A percentile compares a stretch with the other conserved stretches of the same genome.
Evolutionary conservation across 2,329 filamentous ascomycete genomes (phyloP).

Genomic region (Tolypocladium pustulatum): DNA sequence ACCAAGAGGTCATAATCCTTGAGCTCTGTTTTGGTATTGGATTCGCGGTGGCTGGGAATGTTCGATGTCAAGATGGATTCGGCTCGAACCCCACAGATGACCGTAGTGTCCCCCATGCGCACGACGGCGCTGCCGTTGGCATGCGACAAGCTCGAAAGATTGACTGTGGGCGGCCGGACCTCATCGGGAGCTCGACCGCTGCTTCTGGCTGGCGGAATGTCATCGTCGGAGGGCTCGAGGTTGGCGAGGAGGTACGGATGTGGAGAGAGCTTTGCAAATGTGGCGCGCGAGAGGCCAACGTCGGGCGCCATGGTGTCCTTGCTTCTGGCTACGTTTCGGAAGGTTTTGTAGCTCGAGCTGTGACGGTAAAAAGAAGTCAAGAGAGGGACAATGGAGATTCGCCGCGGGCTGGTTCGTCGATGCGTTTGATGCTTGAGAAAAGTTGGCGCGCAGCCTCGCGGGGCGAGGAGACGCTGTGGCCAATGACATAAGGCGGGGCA

Average conservation of each 20-base stretch:
- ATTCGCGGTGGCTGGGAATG: slow-evolving; percentile 55
- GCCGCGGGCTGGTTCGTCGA: not conserved
- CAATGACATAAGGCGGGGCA: not conserved
- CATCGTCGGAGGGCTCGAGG: slow-evolving; percentile 51
- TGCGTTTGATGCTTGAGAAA: not conserved
- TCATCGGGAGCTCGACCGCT: slow-evolving; percentile 68
- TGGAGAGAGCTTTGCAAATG: slow-evolving; percentile 84
- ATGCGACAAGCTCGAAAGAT: slow-evolving; percentile 77
- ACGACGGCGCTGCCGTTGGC: slow-evolving; percentile 85
- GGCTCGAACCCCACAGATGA: slow-evolving; percentile 85
- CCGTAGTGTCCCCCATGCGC: slow-evolving; percentile 78
- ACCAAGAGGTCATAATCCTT: slow-evolving; percentile 66
- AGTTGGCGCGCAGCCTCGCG: not conserved
- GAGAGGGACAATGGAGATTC: not conserved
- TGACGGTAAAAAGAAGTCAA: not conserved
- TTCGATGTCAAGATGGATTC: slow-evolving; percentile 71
- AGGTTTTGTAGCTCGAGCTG: not conserved
- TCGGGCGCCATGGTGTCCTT: slow-evolving; percentile 17
- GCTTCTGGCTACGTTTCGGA: not conserved
- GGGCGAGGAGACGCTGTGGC: not conserved
- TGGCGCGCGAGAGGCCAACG: slow-evolving; percentile 44
- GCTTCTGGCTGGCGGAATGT: slow-evolving; percentile 51
- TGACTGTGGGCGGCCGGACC: slow-evolving; percentile 63
- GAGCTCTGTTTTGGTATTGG: slow-evolving; percentile 34
- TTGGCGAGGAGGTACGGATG: slow-evolving; percentile 85